phyloP scores from a whole-genome alignment of 495 filamentous ascomycete species.

The Talaromyces trachyspermus region DNA sequence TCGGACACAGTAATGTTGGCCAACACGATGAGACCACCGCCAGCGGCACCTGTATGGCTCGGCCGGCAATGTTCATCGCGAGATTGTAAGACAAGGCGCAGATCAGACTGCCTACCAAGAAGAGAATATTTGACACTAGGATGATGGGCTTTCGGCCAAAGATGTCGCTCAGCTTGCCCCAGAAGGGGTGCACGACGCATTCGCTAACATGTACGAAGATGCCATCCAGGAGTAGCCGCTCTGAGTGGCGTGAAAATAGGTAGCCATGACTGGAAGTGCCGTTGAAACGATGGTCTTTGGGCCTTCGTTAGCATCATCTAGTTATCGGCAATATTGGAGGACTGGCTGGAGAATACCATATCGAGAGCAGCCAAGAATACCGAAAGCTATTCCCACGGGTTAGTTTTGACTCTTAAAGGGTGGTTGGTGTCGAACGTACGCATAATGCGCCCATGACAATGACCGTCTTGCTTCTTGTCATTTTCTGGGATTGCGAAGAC shows the following conservation, averaged over 20 bases:
- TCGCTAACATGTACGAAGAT: slow-evolving; percentile 61
- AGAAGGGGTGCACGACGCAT: slow-evolving; percentile 62
- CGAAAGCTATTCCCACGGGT: slow-evolving; percentile 28
- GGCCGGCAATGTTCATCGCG: slow-evolving; percentile 64
- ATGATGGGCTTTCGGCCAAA: slow-evolving; percentile 79
- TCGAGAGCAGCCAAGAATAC: slow-evolving; percentile 48
- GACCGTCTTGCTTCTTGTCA: slow-evolving; percentile 42
- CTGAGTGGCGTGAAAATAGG: slow-evolving; percentile 50
- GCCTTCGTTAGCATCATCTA: slow-evolving; percentile 2
- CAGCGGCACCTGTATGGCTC: slow-evolving; percentile 81
- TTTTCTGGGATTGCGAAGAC: slow-evolving; percentile 32
- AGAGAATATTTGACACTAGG: slow-evolving; percentile 61
- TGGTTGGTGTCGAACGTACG: slow-evolving; percentile 25
- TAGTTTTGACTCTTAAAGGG: slow-evolving; percentile 5
- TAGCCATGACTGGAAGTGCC: slow-evolving; percentile 56
- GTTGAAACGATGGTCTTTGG: slow-evolving; percentile 45
- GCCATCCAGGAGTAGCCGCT: slow-evolving; percentile 75
- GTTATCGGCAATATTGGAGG: neutral
- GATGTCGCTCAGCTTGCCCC: slow-evolving; percentile 83
- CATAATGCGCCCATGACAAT: slow-evolving; percentile 46
- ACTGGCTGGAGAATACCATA: slow-evolving; percentile 28
- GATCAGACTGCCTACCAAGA: slow-evolving; percentile 70
- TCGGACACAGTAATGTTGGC: slow-evolving; percentile 80
- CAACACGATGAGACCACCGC: slow-evolving; percentile 71
- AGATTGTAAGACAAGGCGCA: slow-evolving; percentile 61